These are phyloP conservation scores for Tillandsia fasciculata DNA, from an alignment of 176 grass and related monocot genomes.

Conservation along the genomic window DNA sequence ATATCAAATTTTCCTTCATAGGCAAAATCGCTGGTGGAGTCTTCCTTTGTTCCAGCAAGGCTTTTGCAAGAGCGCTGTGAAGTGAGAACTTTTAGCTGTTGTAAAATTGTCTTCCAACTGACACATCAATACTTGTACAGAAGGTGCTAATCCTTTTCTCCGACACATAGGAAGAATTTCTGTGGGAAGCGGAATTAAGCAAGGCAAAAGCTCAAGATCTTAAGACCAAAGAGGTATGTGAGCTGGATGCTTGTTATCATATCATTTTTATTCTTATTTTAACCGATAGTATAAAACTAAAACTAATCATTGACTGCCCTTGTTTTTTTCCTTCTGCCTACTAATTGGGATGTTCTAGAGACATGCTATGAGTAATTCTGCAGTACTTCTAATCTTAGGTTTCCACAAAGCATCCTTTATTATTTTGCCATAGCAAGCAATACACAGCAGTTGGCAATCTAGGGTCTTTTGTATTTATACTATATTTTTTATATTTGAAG, in stretches of 20 bases:
- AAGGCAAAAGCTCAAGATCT: constrained; percentile 85
- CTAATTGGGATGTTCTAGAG: no score
- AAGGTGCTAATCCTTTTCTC: constrained; percentile 14
- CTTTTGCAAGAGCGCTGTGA: constrained; percentile 97
- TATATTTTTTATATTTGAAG: no score
- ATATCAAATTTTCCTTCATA: constrained; percentile 22
- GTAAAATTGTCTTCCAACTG: constrained; percentile 1
- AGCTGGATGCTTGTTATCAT: background rate
- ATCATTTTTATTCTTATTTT: background rate
- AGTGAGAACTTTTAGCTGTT: constrained; percentile 43
- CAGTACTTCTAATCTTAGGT: background rate
- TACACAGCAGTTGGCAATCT: no score
- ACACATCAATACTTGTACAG: background rate
- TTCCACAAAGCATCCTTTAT: background rate
- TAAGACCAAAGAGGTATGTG: constrained; percentile 80
- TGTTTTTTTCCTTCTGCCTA: no score
- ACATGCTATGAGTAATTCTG: no score
- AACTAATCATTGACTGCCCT: no score
- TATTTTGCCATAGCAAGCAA: background rate
- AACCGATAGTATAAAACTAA: background rate
- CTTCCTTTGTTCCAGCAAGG: constrained; percentile 41
- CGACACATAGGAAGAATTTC: constrained; percentile 81
- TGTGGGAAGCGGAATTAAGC: constrained; percentile 86
- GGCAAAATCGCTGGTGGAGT: constrained; percentile 88
- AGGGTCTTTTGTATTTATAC: no score